Evolutionary conservation across 129 eudicot species (phyloP).

Genomic region (Chrysanthemum lavandulifolium): DNA sequence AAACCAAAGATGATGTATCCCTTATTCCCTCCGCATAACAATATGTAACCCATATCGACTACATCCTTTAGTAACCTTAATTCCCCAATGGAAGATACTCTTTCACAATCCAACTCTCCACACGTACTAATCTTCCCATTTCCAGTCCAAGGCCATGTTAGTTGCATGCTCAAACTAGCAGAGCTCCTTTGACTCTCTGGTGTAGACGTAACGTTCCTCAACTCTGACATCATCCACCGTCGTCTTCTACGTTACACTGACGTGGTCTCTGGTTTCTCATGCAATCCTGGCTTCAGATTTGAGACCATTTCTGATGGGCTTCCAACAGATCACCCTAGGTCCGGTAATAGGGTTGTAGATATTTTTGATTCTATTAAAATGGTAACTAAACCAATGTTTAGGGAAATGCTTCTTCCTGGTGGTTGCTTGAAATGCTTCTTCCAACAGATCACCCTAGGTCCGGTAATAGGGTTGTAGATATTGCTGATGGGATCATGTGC

Average conservation of each 20-base stretch:
- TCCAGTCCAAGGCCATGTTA: constrained; percentile 51
- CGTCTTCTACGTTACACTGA: constrained; percentile 47
- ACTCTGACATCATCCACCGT: constrained; percentile 42
- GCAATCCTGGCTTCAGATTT: constrained; percentile 47
- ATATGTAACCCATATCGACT: constrained; percentile 14
- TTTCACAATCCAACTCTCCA: constrained; percentile 27
- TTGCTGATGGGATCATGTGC: constrained; percentile 48
- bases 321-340: constrained; percentile 46
- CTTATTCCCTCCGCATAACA: background rate
- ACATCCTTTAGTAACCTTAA: background rate
- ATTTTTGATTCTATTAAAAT: constrained; percentile 21
- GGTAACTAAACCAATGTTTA: constrained; percentile 30
- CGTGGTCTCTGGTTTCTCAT: constrained; percentile 39
- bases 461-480: constrained; percentile 38
- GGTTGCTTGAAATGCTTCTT: constrained; percentile 40
- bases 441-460: constrained; percentile 48
- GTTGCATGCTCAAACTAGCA: constrained; percentile 58
- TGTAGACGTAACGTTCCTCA: constrained; percentile 48
- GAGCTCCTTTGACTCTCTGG: constrained; percentile 54
- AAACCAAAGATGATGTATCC: constrained; percentile 26
- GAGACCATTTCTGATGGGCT: constrained; percentile 59
- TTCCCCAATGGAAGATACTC: constrained; percentile 16
- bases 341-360: constrained; percentile 38
- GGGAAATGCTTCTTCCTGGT: constrained; percentile 26
- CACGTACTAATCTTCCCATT: constrained; percentile 58